A percentile compares a stretch with the other conserved stretches of the same genome.
phyloP scores from a whole-genome alignment of 129 eudicot species.

The Artemisia argyi region DNA sequence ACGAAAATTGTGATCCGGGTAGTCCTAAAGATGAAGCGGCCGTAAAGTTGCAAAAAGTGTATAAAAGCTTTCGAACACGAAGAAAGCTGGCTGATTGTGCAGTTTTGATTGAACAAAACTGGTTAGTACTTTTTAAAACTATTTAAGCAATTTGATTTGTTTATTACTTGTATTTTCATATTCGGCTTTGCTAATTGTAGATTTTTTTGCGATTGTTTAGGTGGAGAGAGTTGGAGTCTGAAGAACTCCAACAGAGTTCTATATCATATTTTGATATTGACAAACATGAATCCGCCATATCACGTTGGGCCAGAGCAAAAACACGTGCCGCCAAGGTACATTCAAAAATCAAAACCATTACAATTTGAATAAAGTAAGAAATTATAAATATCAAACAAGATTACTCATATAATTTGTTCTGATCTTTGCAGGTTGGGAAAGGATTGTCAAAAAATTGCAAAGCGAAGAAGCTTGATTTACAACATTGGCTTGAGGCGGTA shows the following conservation, averaged over 20 bases:
- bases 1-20: background rate
- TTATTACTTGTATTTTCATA: too few relatives aligned
- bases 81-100: conserved; percentile 98
- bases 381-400: background rate
- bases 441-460: conserved; percentile 84
- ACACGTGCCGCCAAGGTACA: conserved; percentile 93
- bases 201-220: conserved; percentile 29
- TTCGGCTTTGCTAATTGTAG: conserved; percentile 7
- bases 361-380: background rate
- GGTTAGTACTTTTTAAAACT: conserved; percentile 39
- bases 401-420: conserved; percentile 2
- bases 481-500: conserved; percentile 99
- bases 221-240: conserved; percentile 89
- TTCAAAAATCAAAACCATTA: conserved; percentile 21
- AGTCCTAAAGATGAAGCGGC: conserved; percentile 28
- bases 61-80: conserved; percentile 95
- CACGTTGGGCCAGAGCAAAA: conserved; percentile 96
- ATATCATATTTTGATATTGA: conserved; percentile 82
- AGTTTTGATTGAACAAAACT: conserved; percentile 84
- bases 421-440: conserved; percentile 80
- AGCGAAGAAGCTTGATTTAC: conserved; percentile 91
- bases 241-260: conserved; percentile 79
- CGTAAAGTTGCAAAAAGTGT: conserved; percentile 84
- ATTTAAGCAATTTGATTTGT: background rate
- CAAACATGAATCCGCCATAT: conserved; percentile 81